phyloP scores from a whole-genome alignment of 2,329 filamentous ascomycete species.

The Verticillium nubilum region DNA sequence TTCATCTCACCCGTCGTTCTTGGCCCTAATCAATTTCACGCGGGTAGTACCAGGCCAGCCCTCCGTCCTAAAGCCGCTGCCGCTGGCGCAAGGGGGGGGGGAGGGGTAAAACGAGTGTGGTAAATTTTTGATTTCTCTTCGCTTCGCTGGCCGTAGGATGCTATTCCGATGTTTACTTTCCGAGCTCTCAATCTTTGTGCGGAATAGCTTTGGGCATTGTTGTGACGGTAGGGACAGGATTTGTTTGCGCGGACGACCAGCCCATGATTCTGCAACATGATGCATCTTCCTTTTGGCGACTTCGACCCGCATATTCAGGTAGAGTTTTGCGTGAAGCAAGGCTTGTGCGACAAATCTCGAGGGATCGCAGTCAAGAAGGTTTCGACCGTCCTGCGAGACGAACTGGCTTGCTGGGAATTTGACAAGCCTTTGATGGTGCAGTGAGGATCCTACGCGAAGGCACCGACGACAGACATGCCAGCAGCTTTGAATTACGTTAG shows the following conservation, averaged over 20 bases:
- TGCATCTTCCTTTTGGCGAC: background rate
- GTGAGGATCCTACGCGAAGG: conserved; percentile 29
- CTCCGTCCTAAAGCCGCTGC: background rate
- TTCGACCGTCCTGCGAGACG: background rate
- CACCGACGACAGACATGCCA: conserved; percentile 41
- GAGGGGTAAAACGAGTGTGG: conserved; percentile 7
- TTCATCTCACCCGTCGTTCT: background rate
- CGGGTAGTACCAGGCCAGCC: background rate
- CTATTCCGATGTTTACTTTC: background rate
- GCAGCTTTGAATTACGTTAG: conserved; percentile 23
- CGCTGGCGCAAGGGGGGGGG: background rate
- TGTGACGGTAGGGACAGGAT: conserved; percentile 3
- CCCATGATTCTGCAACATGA: no score
- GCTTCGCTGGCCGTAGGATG: background rate
- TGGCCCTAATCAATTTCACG: background rate
- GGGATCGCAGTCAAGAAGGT: background rate
- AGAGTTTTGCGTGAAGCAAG: background rate
- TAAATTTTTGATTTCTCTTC: conserved; percentile 8
- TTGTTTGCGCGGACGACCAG: conserved; percentile 3
- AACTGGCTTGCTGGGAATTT: background rate
- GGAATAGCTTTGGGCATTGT: background rate
- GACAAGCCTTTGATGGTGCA: background rate
- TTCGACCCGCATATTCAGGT: background rate
- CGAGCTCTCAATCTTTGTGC: background rate
- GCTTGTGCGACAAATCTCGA: background rate